A percentile compares a stretch with the other conserved stretches of the same genome.
Evolutionary conservation across 176 grass and related monocot species (phyloP).

Genomic region (Elaeis guineensis): DNA sequence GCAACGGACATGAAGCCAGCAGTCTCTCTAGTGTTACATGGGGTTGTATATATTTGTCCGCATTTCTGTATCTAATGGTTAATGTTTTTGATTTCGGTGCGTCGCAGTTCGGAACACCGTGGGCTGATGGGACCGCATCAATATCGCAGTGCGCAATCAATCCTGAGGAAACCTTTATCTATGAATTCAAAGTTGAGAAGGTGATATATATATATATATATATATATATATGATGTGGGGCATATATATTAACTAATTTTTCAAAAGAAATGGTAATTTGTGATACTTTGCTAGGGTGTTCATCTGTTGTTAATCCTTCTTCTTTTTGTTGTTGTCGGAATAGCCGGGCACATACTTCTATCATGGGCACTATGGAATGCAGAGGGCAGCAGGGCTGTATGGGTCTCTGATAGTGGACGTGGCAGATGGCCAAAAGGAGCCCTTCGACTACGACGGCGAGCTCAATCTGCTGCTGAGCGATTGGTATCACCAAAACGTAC

Average conservation of each 20-base stretch:
- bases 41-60: neutral
- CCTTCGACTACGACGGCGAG: slow-evolving; percentile 78
- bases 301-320: neutral
- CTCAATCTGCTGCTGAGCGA: slow-evolving; percentile 70
- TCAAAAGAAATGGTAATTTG: no score
- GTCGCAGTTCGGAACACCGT: slow-evolving; percentile 65
- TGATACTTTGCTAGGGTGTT: no score
- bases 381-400: slow-evolving; percentile 78
- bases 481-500: slow-evolving; percentile 82
- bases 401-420: slow-evolving; percentile 75
- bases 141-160: slow-evolving; percentile 92
- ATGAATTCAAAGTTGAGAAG: slow-evolving; percentile 59
- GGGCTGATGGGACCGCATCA: slow-evolving; percentile 75
- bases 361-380: slow-evolving; percentile 93
- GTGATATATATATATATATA: no score
- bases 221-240: no score
- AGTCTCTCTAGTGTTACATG: no score
- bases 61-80: neutral
- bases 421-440: slow-evolving; percentile 52
- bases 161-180: slow-evolving; percentile 68
- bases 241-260: no score
- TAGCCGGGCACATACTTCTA: slow-evolving; percentile 79
- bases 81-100: no score
- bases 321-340: no score
- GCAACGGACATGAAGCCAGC: no score